Conservation (phyloP, 2,329 filamentous ascomycete species). For the Dendryphion nanum region DNA sequence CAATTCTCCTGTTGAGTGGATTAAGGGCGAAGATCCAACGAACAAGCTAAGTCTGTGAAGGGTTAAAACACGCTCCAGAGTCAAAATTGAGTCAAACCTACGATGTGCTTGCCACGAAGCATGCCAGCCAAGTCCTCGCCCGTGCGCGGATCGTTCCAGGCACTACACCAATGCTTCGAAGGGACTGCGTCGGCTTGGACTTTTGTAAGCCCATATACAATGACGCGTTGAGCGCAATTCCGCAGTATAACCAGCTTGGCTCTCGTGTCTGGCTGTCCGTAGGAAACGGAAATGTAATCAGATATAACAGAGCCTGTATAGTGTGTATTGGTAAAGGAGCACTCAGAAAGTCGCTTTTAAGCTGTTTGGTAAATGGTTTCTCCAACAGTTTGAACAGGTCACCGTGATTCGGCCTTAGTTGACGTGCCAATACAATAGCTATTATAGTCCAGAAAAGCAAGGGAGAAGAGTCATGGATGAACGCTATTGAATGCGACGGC, state of each 20-base stretch:
- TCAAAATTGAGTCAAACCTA: conserved; percentile 4
- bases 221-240: conserved; percentile 20
- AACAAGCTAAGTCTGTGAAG: conserved; percentile 15
- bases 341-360: conserved; percentile 11
- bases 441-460: conserved; percentile 23
- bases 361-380: conserved; percentile 8
- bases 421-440: conserved; percentile 10
- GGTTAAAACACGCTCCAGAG: not conserved
- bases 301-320: conserved; percentile 17
- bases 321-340: conserved; percentile 18
- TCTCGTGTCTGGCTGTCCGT: conserved; percentile 12
- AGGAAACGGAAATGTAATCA: conserved; percentile 19
- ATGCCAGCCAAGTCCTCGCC: conserved; percentile 20
- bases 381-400: conserved; percentile 6
- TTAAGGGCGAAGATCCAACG: conserved; percentile 14
- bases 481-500: conserved; percentile 12
- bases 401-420: conserved; percentile 7
- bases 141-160: conserved; percentile 13
- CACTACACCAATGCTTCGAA: conserved; percentile 15
- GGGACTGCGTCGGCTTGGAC: conserved; percentile 11
- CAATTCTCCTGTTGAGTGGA: conserved; percentile 14
- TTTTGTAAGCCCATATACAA: conserved; percentile 21
- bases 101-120: conserved; percentile 17
- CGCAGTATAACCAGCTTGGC: conserved; percentile 22
- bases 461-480: conserved; percentile 13